These are phyloP conservation scores for Plasmodium falciparum DNA, from an alignment of 169 alveolate species.

Conservation along the genomic window DNA sequence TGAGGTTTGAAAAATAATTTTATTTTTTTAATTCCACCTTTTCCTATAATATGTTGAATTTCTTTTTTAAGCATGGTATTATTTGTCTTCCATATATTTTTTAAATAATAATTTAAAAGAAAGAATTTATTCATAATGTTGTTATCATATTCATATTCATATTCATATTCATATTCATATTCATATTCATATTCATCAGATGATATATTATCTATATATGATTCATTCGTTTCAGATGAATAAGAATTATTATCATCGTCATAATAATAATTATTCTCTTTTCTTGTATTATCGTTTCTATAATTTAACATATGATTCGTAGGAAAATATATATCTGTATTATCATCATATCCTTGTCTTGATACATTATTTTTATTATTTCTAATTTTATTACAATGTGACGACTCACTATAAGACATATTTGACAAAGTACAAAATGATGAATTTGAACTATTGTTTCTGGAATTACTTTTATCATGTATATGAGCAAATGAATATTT, in stretches of 20 bases:
- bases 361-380: too few species aligned
- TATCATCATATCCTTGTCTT: too few species aligned
- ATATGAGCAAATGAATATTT: too few species aligned
- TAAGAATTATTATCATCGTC: not conserved
- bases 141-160: not conserved
- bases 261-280: too few species aligned
- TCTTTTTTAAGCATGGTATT: constrained; percentile 26
- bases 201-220: not conserved
- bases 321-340: too few species aligned
- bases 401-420: too few species aligned
- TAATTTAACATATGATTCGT: too few species aligned
- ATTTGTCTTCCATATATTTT: constrained; percentile 12
- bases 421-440: too few species aligned
- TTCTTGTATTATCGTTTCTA: too few species aligned
- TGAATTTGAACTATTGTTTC: too few species aligned
- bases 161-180: not conserved
- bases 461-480: too few species aligned
- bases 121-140: constrained; percentile 4
- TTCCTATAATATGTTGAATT: constrained; percentile 31
- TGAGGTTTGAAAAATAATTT: constrained; percentile 65
- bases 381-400: too few species aligned
- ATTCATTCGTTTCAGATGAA: constrained; percentile 29
- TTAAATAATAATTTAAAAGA: constrained; percentile 51
- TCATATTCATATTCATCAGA: constrained; percentile 8
- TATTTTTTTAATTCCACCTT: constrained; percentile 52